Evolutionary conservation across 768 basidiomycete species (phyloP).

Genomic region (Candolleomyces efflorescens): DNA sequence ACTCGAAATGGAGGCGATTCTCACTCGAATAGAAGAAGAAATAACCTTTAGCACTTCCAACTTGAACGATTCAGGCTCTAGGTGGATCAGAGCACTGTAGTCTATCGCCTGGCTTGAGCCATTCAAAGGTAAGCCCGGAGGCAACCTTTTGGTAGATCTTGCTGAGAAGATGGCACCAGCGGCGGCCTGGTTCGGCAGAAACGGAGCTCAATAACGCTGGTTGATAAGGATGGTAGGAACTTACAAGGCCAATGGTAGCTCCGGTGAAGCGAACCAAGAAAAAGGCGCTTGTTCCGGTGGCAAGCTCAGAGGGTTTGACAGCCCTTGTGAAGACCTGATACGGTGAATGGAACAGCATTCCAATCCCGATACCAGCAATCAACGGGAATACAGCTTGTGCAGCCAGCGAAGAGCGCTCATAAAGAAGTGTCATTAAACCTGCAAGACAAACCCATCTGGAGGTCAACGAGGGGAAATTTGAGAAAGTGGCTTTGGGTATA

Average conservation of each 20-base stretch:
- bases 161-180: constrained; percentile 73
- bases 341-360: constrained; percentile 83
- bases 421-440: constrained; percentile 31
- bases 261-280: constrained; percentile 87
- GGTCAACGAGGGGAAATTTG: constrained; percentile 10
- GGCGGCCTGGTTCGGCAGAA: constrained; percentile 47
- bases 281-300: constrained; percentile 80
- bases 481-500: constrained; percentile 22
- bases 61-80: constrained; percentile 44
- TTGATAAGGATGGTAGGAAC: constrained; percentile 16
- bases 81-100: constrained; percentile 44
- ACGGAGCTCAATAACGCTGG: background rate
- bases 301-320: constrained; percentile 61
- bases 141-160: constrained; percentile 44
- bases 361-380: constrained; percentile 71
- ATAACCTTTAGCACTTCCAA: constrained; percentile 46
- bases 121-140: constrained; percentile 38
- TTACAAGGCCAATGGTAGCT: constrained; percentile 75
- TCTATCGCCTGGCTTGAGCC: constrained; percentile 46
- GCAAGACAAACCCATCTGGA: too few species aligned
- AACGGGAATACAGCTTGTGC: constrained; percentile 58
- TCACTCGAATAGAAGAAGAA: constrained; percentile 61
- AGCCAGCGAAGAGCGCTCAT: constrained; percentile 42
- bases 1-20: constrained; percentile 9
- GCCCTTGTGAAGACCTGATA: constrained; percentile 75